Base-by-base conservation (phyloP, 495 filamentous ascomycete genomes). In the Aspergillus nidulans region DNA sequence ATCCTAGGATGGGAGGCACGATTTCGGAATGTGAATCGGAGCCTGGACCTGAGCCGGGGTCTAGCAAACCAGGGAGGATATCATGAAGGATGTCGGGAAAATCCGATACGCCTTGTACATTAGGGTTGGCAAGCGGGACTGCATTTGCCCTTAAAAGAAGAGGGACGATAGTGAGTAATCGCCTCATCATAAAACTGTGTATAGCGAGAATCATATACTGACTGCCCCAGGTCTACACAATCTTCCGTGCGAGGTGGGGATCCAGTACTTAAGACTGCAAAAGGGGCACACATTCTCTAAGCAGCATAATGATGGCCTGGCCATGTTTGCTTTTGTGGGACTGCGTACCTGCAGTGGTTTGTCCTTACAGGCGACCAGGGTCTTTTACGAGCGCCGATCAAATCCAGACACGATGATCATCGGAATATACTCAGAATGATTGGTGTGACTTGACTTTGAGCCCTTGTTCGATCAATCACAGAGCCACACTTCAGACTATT, bases 241-340 rank as follows among this genome's bases (percentile, higher is more conserved):
- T 34, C 10, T 12, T 34, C 30, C 30, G 9, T 2, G 30, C 10
- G 4, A 10, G 30, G 6, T n/a, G 20, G 32, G 19, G 32, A 44
- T 13, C 5, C 9, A 13, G 26, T 46, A 46, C 30, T 46, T 46
- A 46, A 23, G 28, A 5, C 46, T 5, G 12, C 18, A 39, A 39
- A 38, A 21, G 46, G 28, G 46, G 46, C 28, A n/a, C 26, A 23
- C 30, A 34, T 2, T 10, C 4, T 12, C 30, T 9, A 26, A 10
- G 15, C 21, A 26, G 1, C 23, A 18, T 18, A 39, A 39, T 39
- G 18, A 5, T 39, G 36, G 36, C 16, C n/a, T 39, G 3, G 10
- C 6, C 30, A 49, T 49, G 47, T 49, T 49, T 49, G 47, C 47
- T 49, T 49, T 49, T 25, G 47, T 49, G 18, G 32, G 47, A 49